phyloP scores from a whole-genome alignment of 257 asterid species.

The Galeopsis tetrahit region DNA sequence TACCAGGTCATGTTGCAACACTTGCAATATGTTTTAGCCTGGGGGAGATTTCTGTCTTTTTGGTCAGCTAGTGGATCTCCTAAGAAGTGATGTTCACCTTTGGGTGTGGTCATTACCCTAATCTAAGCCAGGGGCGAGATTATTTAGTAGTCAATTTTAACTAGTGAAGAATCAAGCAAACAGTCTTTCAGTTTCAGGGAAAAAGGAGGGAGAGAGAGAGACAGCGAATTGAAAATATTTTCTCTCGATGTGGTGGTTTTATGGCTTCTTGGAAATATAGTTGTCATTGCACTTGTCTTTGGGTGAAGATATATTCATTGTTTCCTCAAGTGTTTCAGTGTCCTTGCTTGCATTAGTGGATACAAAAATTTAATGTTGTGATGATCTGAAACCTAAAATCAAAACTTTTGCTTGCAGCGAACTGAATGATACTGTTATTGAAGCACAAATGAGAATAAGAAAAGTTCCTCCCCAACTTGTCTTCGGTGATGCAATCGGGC shows the following conservation, averaged over 20 bases:
- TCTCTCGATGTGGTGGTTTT: neutral
- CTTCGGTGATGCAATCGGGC: slow-evolving; percentile 56
- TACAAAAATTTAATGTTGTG: slow-evolving; percentile 1
- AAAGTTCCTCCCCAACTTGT: slow-evolving; percentile 71
- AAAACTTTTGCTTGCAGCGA: slow-evolving; percentile 60
- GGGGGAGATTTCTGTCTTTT: too few species aligned
- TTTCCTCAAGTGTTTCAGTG: neutral
- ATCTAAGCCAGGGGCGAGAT: too few species aligned
- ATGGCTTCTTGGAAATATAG: slow-evolving; percentile 6
- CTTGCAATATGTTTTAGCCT: too few species aligned
- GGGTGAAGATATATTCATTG: neutral
- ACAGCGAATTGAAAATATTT: neutral
- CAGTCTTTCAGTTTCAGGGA: neutral
- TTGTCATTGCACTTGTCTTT: slow-evolving; percentile 8
- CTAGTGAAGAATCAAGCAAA: slow-evolving; percentile 17
- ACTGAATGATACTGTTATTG: slow-evolving; percentile 89
- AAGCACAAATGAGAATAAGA: slow-evolving; percentile 86
- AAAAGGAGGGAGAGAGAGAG: neutral
- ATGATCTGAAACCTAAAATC: slow-evolving; percentile 23
- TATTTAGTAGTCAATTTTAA: neutral
- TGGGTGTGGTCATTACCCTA: too few species aligned
- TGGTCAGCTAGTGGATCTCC: too few species aligned
- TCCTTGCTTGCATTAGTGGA: slow-evolving; percentile 11
- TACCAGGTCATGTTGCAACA: neutral
- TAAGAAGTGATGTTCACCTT: too few species aligned